Base-by-base conservation (phyloP, 306 rosid genomes). In the Senna siamea region DNA sequence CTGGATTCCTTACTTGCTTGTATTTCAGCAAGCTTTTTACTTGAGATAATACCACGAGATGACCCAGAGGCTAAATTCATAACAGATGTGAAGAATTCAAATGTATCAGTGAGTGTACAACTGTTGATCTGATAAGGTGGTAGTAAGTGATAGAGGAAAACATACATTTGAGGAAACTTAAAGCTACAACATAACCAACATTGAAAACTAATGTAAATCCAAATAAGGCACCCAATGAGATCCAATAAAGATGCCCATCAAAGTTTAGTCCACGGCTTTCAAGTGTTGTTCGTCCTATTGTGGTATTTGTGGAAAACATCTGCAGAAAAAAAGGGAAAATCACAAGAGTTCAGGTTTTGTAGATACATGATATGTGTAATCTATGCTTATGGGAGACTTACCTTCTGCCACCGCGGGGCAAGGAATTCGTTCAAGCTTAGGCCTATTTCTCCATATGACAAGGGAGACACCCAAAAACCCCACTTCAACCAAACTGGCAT, bases 401-500 rank as follows among this genome's bases (percentile, higher is more conserved):
- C 54, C 54, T 48, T 48, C 9, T n/a, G 20, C 54, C 54, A 48
- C n/a, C 54, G 54, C 0, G 54, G 54, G 9, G 54, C 54, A 5
- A 15, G 54, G 20, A 48, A 48, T 48, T 48, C 54, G 2, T 48
- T 48, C 5, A 48, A 1, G 19, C 20, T 48, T 1, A 48, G 20
- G 7, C 54, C 54, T 48, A 48, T 0, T n/a, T 48, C 54, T 15
- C 8, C 54, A 48, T 48, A 48, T 48, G 54, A 15, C 54, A 48
- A 15, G 2, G 54, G 54, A 48, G 54, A 48, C 19, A 48, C 20
- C 20, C 54, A 48, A 5, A 48, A 48, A 15, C 54, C 54, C 54
- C 54, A 48, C 54, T 48, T 15, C 54, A 48, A n/a, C 54, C 54
- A 48, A 48, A n/a, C 19, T 48, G 54, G 54, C 54, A 48, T 48